Base-by-base conservation (phyloP, 2,329 filamentous ascomycete species). In the Neoscytalidium dimidiatum region DNA sequence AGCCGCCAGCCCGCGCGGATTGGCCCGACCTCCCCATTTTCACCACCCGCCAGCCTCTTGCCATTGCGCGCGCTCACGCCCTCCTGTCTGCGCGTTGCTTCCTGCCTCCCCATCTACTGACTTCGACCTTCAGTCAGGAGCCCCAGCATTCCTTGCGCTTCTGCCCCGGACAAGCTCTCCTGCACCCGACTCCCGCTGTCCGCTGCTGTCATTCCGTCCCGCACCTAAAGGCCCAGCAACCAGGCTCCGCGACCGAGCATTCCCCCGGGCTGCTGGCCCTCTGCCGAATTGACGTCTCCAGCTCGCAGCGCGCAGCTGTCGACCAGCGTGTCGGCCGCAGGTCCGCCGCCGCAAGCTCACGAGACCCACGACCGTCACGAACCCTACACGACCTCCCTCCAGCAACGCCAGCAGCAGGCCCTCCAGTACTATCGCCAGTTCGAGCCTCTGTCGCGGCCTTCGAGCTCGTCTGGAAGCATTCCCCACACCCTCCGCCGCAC, bases 401-500 rank as follows among this genome's bases (percentile, higher is more conserved):
- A 77, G 77, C 77, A 78, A 75, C 77, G 77, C 74, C 77, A 79
- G 76, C 76, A 78, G 71, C 75, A 77, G 69, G 73, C 74, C 67
- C 72, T 72, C 62, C 71, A 74, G 51, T 74, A 71, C 69, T 73
- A 75, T 65, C 72, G 72, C 65, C 69, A 71, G 43, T 70, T 74
- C 63, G 71, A 75, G 69, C 72, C 75, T 66, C 72, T 71, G 68
- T 82, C 81, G 69, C 82, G 81, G 69, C 81, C 82, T 19, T 82
- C 84, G 28, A 85, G 82, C 69, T 84, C 83, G 29, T 81, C 83
- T 26, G 83, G 80, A 65, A 85, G 84, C 71, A 75, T 71, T 19
- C 70, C 78, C 26, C 81, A 80, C 71, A 82, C 80, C 57, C 77
- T 88, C 66, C 82, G 86, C 69, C 82, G 86, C 70, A 84, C 83